Evolutionary conservation across 768 basidiomycete species (phyloP).

Genomic region (Boletales sp.): DNA sequence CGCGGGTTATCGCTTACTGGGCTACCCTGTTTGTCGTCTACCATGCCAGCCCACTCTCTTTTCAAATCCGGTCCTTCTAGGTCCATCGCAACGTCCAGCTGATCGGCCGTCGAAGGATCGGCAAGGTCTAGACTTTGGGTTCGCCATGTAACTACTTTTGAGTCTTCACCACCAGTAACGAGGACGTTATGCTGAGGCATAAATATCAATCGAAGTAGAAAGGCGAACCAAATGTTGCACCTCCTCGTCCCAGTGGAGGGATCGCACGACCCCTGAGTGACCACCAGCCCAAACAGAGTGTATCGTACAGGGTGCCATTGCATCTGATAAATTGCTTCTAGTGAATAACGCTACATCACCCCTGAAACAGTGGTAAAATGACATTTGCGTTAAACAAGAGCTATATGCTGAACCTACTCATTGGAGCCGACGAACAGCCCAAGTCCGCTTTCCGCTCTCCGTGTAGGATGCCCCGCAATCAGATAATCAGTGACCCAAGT

Average conservation of each 20-base stretch:
- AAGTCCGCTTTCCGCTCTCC: conserved; percentile 27
- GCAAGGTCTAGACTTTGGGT: conserved; percentile 6
- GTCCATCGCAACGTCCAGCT: conserved; percentile 13
- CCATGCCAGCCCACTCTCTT: conserved; percentile 21
- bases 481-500: conserved; percentile 83
- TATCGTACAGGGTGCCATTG: conserved; percentile 45
- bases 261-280: conserved; percentile 56
- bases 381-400: background rate
- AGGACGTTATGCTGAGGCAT: conserved; percentile 36
- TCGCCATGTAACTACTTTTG: conserved; percentile 43
- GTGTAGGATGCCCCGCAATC: conserved; percentile 45
- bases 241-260: conserved; percentile 52
- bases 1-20: conserved; percentile 12
- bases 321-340: conserved; percentile 35
- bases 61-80: conserved; percentile 11
- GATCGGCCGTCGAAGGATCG: background rate
- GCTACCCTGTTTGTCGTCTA: conserved; percentile 6
- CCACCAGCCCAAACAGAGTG: conserved; percentile 51
- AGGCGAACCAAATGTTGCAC: conserved; percentile 26
- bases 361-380: conserved; percentile 29
- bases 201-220: background rate
- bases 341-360: conserved; percentile 59
- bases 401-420: conserved; percentile 42
- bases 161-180: conserved; percentile 51
- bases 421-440: conserved; percentile 71